Evolutionary conservation across 1,284 basidiomycete genomes (phyloP), one percentile per base, ranked within the genome.

Genomic region (Ustilago crameri): DNA sequence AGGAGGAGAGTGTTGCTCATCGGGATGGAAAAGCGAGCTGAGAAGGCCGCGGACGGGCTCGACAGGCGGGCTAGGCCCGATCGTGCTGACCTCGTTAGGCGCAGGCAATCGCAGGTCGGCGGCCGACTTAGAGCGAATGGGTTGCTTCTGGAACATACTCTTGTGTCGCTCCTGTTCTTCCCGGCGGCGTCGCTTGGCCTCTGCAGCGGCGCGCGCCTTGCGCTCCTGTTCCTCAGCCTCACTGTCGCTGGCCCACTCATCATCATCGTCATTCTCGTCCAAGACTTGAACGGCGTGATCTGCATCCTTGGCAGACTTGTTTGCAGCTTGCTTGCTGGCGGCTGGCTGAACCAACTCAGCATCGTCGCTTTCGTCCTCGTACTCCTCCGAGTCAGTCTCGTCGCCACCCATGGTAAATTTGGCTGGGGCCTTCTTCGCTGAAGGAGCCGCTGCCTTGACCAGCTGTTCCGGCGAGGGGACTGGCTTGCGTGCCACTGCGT

Each of bases 121-220:
- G n/a, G 77, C 62, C 52, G 78, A 80, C 45, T 68, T 70, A 18
- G 76, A 78, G 15, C 80, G 74, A 24, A 88, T 86, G 5, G 91
- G 90, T 10, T 90, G 86, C 84, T 92, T 93, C 57, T 88, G 86
- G 78, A 93, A 92, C 87, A 93, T 87, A 17, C 91, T 88, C 32
- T 87, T 87, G 76, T 91, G 88, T 7, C 90, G 87, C 75, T 89
- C 87, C 17, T 87, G 89, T 78, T 91, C 89, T 40, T 73, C 87
- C 59, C n/a, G 86, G 87, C 54, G 59, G 48, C 69, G 56, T 10
- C 61, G 66, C 24, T 87, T 88, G 35, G 78, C 78, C 41, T 69
- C 74, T 18, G 74, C 79, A 18, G 76, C 74, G 32, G 74, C 67
- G 37, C 74, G 78, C 3, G 81, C 78, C 40, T 72, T 69, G 17